Conservation (phyloP, 106 monocot species). For the Dendrobium huoshanense region DNA sequence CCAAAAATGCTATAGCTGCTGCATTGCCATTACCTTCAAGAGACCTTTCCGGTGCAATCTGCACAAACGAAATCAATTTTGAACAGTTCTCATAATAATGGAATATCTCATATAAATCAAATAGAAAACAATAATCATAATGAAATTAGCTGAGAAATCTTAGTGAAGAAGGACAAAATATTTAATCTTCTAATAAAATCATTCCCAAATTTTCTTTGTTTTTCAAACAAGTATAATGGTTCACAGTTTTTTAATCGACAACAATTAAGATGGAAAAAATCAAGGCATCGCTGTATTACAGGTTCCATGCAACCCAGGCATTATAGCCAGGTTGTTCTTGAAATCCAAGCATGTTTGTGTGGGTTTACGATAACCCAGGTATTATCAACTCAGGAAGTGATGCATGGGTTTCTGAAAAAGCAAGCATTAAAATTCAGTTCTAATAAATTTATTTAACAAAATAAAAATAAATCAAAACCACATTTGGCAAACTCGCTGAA, state of each 20-base stretch:
- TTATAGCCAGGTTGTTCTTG: neutral
- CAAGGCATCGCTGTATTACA: neutral
- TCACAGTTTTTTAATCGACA: neutral
- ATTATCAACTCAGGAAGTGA: too few species aligned
- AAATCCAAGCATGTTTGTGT: neutral
- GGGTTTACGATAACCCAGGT: neutral
- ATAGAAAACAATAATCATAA: too few species aligned
- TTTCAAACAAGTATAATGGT: neutral
- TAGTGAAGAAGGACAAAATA: too few species aligned
- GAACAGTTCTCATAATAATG: neutral
- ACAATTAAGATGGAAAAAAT: neutral
- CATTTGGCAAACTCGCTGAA: too few species aligned
- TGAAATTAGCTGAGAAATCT: too few species aligned
- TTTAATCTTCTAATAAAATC: too few species aligned
- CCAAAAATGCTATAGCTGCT: conserved; percentile 22
- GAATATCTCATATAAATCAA: too few species aligned
- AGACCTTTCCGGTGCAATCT: conserved; percentile 10
- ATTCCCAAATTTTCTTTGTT: too few species aligned
- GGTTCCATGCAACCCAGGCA: neutral
- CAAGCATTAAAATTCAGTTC: neutral
- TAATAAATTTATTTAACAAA: neutral
- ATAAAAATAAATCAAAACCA: too few species aligned
- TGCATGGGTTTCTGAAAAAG: neutral
- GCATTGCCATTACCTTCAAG: conserved; percentile 6
- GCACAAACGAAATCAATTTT: conserved; percentile 4